A percentile compares a stretch with the other conserved stretches of the same genome.
Conservation (phyloP, 148 eudicot genomes). For the Nepenthes mirabilis region DNA sequence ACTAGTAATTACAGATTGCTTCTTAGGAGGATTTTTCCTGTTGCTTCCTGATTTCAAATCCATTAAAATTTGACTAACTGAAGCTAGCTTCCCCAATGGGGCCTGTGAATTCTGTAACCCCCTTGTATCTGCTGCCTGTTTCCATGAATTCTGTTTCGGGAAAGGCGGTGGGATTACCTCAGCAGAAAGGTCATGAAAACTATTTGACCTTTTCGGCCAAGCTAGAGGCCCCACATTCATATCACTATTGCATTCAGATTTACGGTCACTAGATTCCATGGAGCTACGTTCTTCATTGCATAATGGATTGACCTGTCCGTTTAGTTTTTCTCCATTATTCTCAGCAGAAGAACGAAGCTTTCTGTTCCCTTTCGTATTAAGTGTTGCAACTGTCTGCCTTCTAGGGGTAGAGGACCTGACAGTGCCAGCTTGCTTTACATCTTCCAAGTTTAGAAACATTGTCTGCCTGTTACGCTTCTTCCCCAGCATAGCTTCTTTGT, state of each 20-base stretch:
- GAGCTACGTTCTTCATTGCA: slow-evolving; percentile 48
- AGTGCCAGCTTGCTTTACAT: slow-evolving; percentile 79
- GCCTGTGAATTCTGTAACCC: slow-evolving; percentile 47
- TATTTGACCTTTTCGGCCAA: slow-evolving; percentile 64
- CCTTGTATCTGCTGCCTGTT: slow-evolving; percentile 50
- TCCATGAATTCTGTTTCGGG: slow-evolving; percentile 46
- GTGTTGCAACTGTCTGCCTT: slow-evolving; percentile 57
- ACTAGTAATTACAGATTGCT: slow-evolving; percentile 30
- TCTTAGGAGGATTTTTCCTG: slow-evolving; percentile 76
- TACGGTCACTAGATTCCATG: slow-evolving; percentile 60
- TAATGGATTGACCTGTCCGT: slow-evolving; percentile 61
- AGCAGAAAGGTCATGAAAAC: slow-evolving; percentile 36
- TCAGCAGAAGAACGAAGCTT: slow-evolving; percentile 25
- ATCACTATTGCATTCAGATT: slow-evolving; percentile 57
- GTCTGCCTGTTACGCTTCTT: slow-evolving; percentile 87
- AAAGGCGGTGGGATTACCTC: slow-evolving; percentile 29
- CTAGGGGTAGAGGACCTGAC: slow-evolving; percentile 65
- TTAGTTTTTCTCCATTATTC: slow-evolving; percentile 59
- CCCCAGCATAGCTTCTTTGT: slow-evolving; percentile 91
- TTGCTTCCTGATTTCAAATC: slow-evolving; percentile 39
- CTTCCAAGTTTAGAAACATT: slow-evolving; percentile 85
- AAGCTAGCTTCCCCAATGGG: slow-evolving; percentile 40
- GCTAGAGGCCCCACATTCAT: slow-evolving; percentile 45
- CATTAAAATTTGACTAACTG: slow-evolving; percentile 30
- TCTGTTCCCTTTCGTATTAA: slow-evolving; percentile 38